Conservation (phyloP, 1,284 basidiomycete genomes). For the Trichosporon inkin region DNA sequence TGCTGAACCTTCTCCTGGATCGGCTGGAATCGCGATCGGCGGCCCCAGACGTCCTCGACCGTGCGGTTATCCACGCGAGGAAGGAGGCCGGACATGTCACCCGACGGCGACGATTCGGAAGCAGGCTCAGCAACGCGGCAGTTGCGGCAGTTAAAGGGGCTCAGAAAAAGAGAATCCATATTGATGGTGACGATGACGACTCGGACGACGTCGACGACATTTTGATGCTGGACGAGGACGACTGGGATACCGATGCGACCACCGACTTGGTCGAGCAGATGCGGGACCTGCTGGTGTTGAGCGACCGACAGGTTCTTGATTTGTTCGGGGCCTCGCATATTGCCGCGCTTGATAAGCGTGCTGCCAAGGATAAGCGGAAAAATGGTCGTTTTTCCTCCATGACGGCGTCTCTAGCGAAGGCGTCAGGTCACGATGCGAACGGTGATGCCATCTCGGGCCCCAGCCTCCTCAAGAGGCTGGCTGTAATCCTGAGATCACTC, state of each 20-base stretch:
- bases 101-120: neutral
- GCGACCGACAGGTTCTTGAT: conserved; percentile 34
- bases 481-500: conserved; percentile 20
- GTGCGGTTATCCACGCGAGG: conserved; percentile 29
- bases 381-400: conserved; percentile 30
- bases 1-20: conserved; percentile 39
- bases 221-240: conserved; percentile 25
- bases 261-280: conserved; percentile 42
- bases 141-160: conserved; percentile 13
- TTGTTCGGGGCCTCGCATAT: conserved; percentile 26
- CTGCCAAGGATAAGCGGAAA: conserved; percentile 27
- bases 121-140: neutral
- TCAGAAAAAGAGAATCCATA: neutral
- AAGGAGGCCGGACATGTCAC: conserved; percentile 10
- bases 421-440: neutral
- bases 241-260: conserved; percentile 34
- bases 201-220: conserved; percentile 25
- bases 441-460: conserved; percentile 11
- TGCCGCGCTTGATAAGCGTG: conserved; percentile 9
- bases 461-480: conserved; percentile 26
- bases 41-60: conserved; percentile 37
- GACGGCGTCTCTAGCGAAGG: conserved; percentile 17
- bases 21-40: conserved; percentile 31
- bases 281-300: conserved; percentile 36
- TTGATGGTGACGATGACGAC: neutral